Evolutionary conservation across 2,329 filamentous ascomycete species (phyloP).

Genomic region (Aspergillus eucalypticola): DNA sequence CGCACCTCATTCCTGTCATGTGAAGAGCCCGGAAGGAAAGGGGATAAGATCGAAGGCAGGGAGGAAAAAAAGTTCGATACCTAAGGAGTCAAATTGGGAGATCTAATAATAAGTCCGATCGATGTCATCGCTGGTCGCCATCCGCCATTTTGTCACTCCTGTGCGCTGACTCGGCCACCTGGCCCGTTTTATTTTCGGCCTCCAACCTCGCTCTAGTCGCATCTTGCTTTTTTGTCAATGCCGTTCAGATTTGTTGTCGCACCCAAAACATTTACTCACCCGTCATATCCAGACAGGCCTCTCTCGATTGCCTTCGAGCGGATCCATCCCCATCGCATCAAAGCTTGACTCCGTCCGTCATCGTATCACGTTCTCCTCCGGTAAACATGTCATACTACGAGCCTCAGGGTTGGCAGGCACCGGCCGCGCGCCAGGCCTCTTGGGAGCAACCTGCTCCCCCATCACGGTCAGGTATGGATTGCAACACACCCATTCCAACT

Average conservation of each 20-base stretch:
- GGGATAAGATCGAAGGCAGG: not conserved
- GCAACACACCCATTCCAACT: not conserved
- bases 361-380: constrained; percentile 14
- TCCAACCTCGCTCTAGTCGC: constrained; percentile 1
- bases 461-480: constrained; percentile 66
- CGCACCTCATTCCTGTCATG: not conserved
- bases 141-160: constrained; percentile 9
- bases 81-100: constrained; percentile 8
- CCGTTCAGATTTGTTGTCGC: not conserved
- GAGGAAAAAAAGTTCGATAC: constrained; percentile 16
- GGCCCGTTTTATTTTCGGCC: constrained; percentile 4
- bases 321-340: constrained; percentile 26
- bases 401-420: constrained; percentile 63
- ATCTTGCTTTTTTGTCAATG: not conserved
- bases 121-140: constrained; percentile 21
- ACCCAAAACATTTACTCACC: constrained; percentile 23
- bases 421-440: constrained; percentile 61
- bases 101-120: constrained; percentile 9
- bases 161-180: constrained; percentile 13
- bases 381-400: constrained; percentile 69
- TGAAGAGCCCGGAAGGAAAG: not conserved
- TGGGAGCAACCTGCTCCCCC: constrained; percentile 74
- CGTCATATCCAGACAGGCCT: constrained; percentile 24
- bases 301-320: constrained; percentile 26
- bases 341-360: constrained; percentile 18